Conservation (phyloP, 140 eudicot species). For the Flaveria floridana region DNA sequence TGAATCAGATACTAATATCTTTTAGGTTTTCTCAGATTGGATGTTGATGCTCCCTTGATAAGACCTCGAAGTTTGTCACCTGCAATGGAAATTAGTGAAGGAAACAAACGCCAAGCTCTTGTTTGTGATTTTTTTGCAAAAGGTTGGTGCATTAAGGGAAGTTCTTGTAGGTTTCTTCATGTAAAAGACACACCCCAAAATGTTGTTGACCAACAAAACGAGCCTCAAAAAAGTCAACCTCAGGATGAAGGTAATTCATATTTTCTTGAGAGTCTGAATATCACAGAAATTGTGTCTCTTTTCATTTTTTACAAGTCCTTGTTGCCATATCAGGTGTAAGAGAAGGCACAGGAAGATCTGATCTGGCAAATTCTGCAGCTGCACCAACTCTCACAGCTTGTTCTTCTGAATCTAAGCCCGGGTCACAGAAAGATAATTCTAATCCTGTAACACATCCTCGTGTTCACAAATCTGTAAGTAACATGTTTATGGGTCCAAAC, state of each 20-base stretch:
- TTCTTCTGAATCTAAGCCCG: constrained; percentile 34
- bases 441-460: constrained; percentile 12
- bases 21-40: constrained; percentile 63
- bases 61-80: constrained; percentile 62
- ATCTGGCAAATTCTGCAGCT: constrained; percentile 34
- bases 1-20: constrained; percentile 41
- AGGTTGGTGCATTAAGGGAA: constrained; percentile 99
- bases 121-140: constrained; percentile 71
- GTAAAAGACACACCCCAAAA: constrained; percentile 33
- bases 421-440: constrained; percentile 27
- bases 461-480: constrained; percentile 28
- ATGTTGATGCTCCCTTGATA: constrained; percentile 41
- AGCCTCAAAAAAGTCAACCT: constrained; percentile 38
- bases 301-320: constrained; percentile 21
- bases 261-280: constrained; percentile 25
- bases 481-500: constrained; percentile 28
- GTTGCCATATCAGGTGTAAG: constrained; percentile 44
- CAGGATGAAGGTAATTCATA: constrained; percentile 50
- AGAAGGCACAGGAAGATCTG: constrained; percentile 28
- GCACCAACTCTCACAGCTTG: not conserved
- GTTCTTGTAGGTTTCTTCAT: constrained; percentile 83
- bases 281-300: not conserved
- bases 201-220: constrained; percentile 31
- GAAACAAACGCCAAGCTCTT: constrained; percentile 55
- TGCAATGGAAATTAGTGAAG: constrained; percentile 38